These are phyloP conservation scores for Helianthus tuberosus DNA, from an alignment of 129 eudicot genomes.

Conservation along the genomic window DNA sequence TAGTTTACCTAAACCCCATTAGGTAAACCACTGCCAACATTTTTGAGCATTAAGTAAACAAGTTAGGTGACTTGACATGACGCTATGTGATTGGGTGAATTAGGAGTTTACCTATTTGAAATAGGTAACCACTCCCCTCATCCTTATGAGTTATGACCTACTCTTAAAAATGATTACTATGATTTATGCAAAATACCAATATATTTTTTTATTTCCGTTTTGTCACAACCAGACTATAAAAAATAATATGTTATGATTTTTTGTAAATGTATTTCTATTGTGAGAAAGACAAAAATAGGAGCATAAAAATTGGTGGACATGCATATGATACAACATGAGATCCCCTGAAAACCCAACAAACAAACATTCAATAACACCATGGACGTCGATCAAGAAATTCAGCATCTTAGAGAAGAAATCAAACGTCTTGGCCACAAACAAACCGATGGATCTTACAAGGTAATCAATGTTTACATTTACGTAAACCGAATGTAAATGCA, in stretches of 20 bases:
- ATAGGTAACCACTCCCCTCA: no score
- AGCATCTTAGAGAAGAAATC: conserved; percentile 80
- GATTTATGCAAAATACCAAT: no score
- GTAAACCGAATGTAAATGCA: neutral
- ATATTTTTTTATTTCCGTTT: no score
- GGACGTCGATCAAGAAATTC: conserved; percentile 95
- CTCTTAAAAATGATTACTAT: no score
- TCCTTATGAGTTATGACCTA: no score
- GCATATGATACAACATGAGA: conserved; percentile 16
- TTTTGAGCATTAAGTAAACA: no score
- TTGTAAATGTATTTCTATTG: neutral
- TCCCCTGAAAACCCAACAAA: conserved; percentile 24
- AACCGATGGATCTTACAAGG: conserved; percentile 92
- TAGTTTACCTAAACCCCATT: no score
- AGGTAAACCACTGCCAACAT: no score
- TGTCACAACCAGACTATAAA: no score
- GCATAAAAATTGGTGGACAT: conserved; percentile 4
- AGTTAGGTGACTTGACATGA: no score
- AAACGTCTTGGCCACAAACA: conserved; percentile 80
- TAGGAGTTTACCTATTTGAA: no score
- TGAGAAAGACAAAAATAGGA: neutral
- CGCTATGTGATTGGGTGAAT: no score
- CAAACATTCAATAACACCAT: conserved; percentile 37
- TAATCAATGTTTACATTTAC: conserved; percentile 4
- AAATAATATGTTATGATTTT: neutral